Base-by-base conservation (phyloP, 805 yeast species). In the Candida palmyrensis region DNA sequence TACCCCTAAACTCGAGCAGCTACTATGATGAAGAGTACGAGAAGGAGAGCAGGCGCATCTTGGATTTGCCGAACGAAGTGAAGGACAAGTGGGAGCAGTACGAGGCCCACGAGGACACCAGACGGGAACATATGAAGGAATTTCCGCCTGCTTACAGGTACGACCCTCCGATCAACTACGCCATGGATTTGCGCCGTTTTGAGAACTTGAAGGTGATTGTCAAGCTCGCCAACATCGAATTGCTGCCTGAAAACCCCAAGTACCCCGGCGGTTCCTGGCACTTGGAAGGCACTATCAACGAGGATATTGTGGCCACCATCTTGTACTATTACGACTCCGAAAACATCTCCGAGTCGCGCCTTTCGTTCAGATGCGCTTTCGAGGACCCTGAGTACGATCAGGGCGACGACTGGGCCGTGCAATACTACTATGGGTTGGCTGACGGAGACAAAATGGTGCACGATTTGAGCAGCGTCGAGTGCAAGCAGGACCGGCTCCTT, bases 221-320 rank as follows among this genome's bases (percentile, higher is more conserved):
- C 13, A 59, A 59, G 35, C 23, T 59, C 39, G 62, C 63, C n/a
- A 53, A 53, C 36, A 59, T 59, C 29, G 53, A 49, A 22, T 40
- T 59, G 35, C 57, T 60, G 1, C 64, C 66, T 1, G 62, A 57
- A 27, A 45, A 43, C 11, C 61, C 64, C 3, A 29, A 31, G 7
- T 59, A 59, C 30, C 32, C 34, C 1, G 65, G 66, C 3, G 64
- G 66, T 1, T 30, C 53, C 3, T 59, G 65, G 65, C 65, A 59
- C 30, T 49, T 58, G 2, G 65, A 59, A 33, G 66, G 65, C 1
- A 45, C 57, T 5, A 44, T 47, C 25, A 52, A 51, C 35, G 66
- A 59, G 30, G 51, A 54, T 27, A 59, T 59, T 27, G 53, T 59
- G 5, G 63, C 64, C 6, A 57, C 62, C 3, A 41, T 50, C 11